Percentiles rank a stretch among this genome's conserved stretches.
These are phyloP conservation scores for Tritrichomonas musculus DNA, from an alignment of 208 protist species.

Conservation along the genomic window DNA sequence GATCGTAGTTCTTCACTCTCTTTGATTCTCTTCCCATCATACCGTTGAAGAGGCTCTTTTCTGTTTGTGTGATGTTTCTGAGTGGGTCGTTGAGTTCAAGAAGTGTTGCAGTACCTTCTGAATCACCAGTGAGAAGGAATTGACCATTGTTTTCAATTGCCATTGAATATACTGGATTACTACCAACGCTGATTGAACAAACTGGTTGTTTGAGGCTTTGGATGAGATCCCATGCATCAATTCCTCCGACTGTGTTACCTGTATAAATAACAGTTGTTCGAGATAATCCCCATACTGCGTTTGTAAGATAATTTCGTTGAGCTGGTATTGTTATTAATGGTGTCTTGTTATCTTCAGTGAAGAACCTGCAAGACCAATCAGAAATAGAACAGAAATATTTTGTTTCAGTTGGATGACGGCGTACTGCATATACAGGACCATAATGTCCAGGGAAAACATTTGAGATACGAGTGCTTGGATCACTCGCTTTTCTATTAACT, in stretches of 20 bases:
- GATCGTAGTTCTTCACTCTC: constrained; percentile 33
- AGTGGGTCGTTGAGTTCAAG: neutral
- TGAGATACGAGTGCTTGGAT: neutral
- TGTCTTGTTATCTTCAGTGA: constrained; percentile 33
- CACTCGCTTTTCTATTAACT: neutral
- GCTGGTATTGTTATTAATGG: neutral
- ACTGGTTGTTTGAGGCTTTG: neutral
- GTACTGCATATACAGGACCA: neutral
- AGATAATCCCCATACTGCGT: neutral
- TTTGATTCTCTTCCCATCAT: constrained; percentile 14
- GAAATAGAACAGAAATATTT: neutral
- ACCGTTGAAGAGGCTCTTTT: neutral
- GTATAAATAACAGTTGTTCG: neutral
- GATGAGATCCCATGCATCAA: constrained; percentile 16
- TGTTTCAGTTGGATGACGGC: constrained; percentile 22
- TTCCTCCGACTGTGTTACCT: neutral
- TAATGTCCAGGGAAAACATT: neutral
- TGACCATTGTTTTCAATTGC: neutral
- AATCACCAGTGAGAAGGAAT: neutral
- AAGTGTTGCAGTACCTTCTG: neutral
- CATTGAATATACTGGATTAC: neutral
- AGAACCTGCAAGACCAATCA: neutral
- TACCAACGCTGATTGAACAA: neutral
- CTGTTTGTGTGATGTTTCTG: neutral
- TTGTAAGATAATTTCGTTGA: neutral